Evolutionary conservation across 2,329 filamentous ascomycete genomes (phyloP).

Genomic region (Leptographium flavum): DNA sequence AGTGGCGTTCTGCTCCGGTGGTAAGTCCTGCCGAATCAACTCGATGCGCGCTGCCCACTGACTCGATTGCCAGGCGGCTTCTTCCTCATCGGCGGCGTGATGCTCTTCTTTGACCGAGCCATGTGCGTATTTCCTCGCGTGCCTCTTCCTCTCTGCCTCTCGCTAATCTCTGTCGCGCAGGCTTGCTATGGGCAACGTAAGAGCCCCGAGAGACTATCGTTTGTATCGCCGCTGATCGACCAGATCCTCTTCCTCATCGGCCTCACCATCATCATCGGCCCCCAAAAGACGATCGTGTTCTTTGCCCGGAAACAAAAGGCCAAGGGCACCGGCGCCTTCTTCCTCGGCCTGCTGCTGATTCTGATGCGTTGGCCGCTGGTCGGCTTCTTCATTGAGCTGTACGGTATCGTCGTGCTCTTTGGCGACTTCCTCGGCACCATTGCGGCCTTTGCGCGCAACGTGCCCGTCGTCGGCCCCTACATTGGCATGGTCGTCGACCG

Average conservation of each 20-base stretch:
- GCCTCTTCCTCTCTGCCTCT: neutral
- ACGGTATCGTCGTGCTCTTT: slow-evolving; percentile 86
- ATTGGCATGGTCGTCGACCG: slow-evolving; percentile 63
- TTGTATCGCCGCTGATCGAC: slow-evolving; percentile 20
- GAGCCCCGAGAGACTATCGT: slow-evolving; percentile 10
- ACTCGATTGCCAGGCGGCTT: slow-evolving; percentile 69
- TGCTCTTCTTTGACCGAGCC: slow-evolving; percentile 95
- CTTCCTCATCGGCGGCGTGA: slow-evolving; percentile 85
- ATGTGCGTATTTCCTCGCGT: slow-evolving; percentile 45
- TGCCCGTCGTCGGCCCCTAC: slow-evolving; percentile 78
- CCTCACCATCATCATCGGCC: slow-evolving; percentile 87
- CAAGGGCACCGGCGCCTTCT: slow-evolving; percentile 82
- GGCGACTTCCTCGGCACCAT: slow-evolving; percentile 94
- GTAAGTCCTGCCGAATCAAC: too few relatives aligned
- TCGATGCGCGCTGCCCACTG: too few relatives aligned
- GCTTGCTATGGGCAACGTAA: slow-evolving; percentile 94
- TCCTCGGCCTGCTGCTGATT: slow-evolving; percentile 69
- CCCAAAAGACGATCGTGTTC: slow-evolving; percentile 82
- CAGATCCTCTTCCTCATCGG: slow-evolving; percentile 97
- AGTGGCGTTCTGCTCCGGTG: slow-evolving; percentile 93
- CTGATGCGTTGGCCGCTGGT: slow-evolving; percentile 80
- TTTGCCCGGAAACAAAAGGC: slow-evolving; percentile 89
- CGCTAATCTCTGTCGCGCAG: slow-evolving; percentile 25
- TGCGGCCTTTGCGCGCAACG: slow-evolving; percentile 67
- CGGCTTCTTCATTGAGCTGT: slow-evolving; percentile 80